Evolutionary conservation across 805 yeast species (phyloP).

Genomic region (Nadsonia fulvescens): DNA sequence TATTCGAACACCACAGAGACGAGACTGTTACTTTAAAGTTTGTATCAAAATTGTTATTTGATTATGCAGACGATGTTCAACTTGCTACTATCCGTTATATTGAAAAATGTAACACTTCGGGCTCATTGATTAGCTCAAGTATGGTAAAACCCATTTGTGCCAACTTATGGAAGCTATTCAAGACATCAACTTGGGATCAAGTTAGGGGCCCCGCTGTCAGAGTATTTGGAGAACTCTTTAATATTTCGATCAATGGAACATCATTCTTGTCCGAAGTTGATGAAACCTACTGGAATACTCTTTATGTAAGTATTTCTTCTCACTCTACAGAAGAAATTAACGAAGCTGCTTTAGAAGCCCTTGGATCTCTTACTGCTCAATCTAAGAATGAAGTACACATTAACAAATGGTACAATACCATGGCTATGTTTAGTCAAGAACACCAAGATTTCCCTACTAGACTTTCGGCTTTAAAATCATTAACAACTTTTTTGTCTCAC

Average conservation of each 20-base stretch:
- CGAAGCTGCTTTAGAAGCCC: conserved; percentile 30
- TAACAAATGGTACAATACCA: conserved; percentile 15
- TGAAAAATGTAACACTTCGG: no score
- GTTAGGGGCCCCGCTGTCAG: conserved; percentile 13
- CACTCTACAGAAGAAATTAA: conserved; percentile 28
- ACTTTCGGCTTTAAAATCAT: conserved; percentile 27
- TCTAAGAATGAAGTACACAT: conserved; percentile 10
- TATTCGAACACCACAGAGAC: no score
- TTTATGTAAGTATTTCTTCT: conserved; percentile 18
- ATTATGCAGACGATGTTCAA: conserved; percentile 12
- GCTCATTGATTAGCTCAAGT: neutral
- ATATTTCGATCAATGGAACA: no score
- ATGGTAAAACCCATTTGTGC: neutral
- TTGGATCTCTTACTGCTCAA: conserved; percentile 27
- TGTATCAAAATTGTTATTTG: conserved; percentile 7
- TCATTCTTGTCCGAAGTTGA: no score
- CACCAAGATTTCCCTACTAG: conserved; percentile 28
- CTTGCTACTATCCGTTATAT: conserved; percentile 7
- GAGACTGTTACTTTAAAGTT: no score
- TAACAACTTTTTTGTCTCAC: conserved; percentile 18
- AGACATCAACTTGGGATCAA: conserved; percentile 11
- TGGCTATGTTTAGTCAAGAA: conserved; percentile 22
- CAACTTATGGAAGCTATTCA: conserved; percentile 10
- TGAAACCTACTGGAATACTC: conserved; percentile 14
- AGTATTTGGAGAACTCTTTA: no score